Evolutionary conservation across 192 early-diverging fungal genomes (phyloP).

Genomic region (Rhizophagus clarus): DNA sequence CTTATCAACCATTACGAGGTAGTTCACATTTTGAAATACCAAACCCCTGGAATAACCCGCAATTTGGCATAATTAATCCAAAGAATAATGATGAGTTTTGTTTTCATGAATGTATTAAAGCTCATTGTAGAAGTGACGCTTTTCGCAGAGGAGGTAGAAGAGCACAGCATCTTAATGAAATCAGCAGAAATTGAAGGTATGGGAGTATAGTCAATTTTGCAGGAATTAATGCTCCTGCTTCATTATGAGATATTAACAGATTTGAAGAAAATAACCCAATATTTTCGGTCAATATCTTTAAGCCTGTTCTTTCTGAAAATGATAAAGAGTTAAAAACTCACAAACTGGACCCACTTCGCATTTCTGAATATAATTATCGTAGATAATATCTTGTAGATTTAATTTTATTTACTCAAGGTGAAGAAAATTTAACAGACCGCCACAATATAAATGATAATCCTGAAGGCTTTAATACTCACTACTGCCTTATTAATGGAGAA

Average conservation of each 20-base stretch:
- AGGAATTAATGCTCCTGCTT: background rate
- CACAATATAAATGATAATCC: conserved; percentile 12
- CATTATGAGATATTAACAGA: conserved; percentile 6
- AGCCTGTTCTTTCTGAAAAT: background rate
- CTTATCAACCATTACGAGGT: background rate
- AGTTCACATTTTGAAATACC: background rate
- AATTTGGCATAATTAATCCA: conserved; percentile 20
- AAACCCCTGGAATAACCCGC: background rate
- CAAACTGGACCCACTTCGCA: background rate
- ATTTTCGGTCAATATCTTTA: conserved; percentile 21
- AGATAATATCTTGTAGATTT: background rate
- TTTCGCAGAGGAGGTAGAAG: background rate
- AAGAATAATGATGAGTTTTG: conserved; percentile 13
- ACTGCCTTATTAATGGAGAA: background rate
- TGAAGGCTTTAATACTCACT: conserved; percentile 9
- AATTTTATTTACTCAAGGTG: conserved; percentile 17
- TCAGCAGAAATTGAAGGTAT: background rate
- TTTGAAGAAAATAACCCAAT: conserved; percentile 11
- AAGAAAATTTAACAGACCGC: background rate
- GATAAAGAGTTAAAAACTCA: too few species aligned
- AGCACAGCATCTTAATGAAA: background rate
- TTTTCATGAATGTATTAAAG: background rate
- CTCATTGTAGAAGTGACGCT: background rate
- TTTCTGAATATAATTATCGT: conserved; percentile 9
- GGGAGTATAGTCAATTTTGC: background rate